Percentiles rank a stretch among this genome's conserved stretches.
Conservation (phyloP, 2,329 filamentous ascomycete species). For the Atkinsonella hypoxylon region DNA sequence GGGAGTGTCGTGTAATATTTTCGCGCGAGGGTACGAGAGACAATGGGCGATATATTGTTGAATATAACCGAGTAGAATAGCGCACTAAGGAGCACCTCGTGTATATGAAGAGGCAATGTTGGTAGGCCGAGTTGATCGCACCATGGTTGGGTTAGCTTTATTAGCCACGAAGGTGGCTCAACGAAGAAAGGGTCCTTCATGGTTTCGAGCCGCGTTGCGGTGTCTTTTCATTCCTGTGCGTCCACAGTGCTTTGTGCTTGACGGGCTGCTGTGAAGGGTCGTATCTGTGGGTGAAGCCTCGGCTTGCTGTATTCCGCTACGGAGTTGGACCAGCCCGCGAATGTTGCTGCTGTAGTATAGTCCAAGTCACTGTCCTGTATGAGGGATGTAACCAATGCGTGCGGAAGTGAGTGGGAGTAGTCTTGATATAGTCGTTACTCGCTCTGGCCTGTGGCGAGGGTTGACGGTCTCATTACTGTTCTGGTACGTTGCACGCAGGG, state of each 20-base stretch:
- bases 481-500: no score
- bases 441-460: no score
- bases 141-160: constrained; percentile 46
- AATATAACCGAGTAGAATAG: constrained; percentile 58
- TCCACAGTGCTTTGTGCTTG: neutral
- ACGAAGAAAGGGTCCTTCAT: constrained; percentile 69
- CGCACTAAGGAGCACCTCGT: constrained; percentile 60
- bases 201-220: constrained; percentile 9
- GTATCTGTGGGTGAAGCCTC: neutral
- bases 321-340: no score
- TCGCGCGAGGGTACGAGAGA: constrained; percentile 53
- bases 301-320: no score
- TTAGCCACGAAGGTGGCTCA: constrained; percentile 44
- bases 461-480: no score
- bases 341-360: neutral
- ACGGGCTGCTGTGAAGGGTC: neutral
- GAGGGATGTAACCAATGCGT: no score
- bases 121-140: constrained; percentile 49
- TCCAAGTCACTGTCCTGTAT: no score
- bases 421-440: no score
- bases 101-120: constrained; percentile 62
- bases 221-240: neutral
- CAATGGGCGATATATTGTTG: constrained; percentile 50
- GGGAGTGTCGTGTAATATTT: constrained; percentile 51
- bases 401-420: no score